Base-by-base conservation (phyloP, 345 rosid genomes). In the Melaleuca quinquenervia region DNA sequence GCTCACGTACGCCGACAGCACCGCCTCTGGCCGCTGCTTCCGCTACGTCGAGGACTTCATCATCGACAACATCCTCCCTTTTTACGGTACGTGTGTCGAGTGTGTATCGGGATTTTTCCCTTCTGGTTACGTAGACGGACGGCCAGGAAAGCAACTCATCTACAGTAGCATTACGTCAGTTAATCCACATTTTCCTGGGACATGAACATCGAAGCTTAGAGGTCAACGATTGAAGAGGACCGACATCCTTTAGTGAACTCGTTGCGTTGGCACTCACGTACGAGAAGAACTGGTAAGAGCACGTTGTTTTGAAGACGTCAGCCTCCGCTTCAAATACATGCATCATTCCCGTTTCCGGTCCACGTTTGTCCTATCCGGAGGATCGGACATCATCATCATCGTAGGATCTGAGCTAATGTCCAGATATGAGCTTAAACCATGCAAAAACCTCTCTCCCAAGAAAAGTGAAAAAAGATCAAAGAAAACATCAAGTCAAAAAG, bases 1-100 rank as follows among this genome's bases (percentile, higher is more conserved):
- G 62, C 87, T 94, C 16, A 90, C 90, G 1, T 93, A 94, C 45
- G 94, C 92, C 2, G 96, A 94, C 83, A 93, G 92, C 48, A 93
- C 95, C 6, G 94, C 96, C 85, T 91, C 96, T 3, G 94, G 92
- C 36, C 87, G 92, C 12, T 90, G 90, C 48, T 89, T 94, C 85
- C 91, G 29, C 20, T 93, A 90, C 44, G 86, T 92, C 14, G 96
- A 94, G 85, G 88, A 89, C 53, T 93, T 89, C 64, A 91, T 94
- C 88, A 9, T 82, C 86, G 74, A 86, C 60, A 87, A 93, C 29
- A 91, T 93, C 85, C 96, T 93, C 49, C 94, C 95, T 3, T 91
- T 86, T 29, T 94, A 94, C 53, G 96, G 96, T 92, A 85, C 14
- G 60, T 27, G 6, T 2, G 27, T 55, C 10, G 29, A 26, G 16